Base-by-base conservation (phyloP, 2,329 filamentous ascomycete genomes). In the Nemania sp. region DNA sequence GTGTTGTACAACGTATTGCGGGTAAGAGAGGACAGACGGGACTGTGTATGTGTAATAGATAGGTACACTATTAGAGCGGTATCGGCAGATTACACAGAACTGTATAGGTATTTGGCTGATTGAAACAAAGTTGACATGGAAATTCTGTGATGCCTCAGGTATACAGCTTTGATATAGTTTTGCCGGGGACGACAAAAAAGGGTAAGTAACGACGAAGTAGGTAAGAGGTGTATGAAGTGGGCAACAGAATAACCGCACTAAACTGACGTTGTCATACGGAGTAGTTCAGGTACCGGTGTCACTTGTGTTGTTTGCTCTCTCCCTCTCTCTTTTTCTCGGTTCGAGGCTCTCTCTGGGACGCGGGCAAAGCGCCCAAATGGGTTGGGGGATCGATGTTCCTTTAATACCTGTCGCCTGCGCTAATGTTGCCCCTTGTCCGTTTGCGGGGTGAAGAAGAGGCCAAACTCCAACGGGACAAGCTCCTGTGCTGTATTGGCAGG, bases 351-450 rank as follows among this genome's bases (percentile, higher is more conserved):
- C 57, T 50, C 52, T 49, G 53, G 20, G 10, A 21, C 42, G 17
- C 42, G 20, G 21, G 10, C 21, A 20, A n/a, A 45, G 45, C 45
- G 45, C 45, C 45, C 25, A 32, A n/a, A 54, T 67, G 57, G 65
- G 65, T 68, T 69, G 70, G 73, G 73, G 71, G 68, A 71, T 67
- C 67, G 67, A 61, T 65, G 48, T 60, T 65, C 72, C 67, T 75
- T 75, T 74, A 75, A 73, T 75, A 75, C 72, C 71, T 74, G 63
- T 61, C 68, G 57, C 68, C 46, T 56, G 65, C 65, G 54, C 60
- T 54, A 50, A 60, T 59, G 43, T 52, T n/a, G 61, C 64, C 58
- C 68, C 69, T 68, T 69, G 63, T 65, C 69, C 67, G 66, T 70
- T 68, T 71, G 68, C 68, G 69, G 69, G 68, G 68, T 67, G 69